Conservation (phyloP, 2,329 filamentous ascomycete genomes). For the Phyllosticta paracitricarpa region DNA sequence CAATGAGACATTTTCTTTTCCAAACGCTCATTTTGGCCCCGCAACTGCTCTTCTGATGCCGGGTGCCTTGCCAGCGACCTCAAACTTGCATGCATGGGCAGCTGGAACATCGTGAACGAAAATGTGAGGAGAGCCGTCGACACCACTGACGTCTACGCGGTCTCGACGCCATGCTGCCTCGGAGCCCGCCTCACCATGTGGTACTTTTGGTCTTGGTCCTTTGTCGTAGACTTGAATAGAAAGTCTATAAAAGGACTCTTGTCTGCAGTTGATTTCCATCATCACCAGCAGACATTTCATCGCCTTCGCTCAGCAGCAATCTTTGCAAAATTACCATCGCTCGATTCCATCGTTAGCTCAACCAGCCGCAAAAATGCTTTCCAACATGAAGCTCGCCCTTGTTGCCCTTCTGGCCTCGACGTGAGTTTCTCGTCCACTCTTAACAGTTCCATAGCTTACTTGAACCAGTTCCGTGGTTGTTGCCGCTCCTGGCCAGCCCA, state of each 20-base stretch:
- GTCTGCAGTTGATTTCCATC: conserved; percentile 10
- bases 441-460: not conserved
- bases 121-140: conserved; percentile 10
- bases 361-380: conserved; percentile 1
- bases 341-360: conserved; percentile 8
- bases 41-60: not conserved
- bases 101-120: conserved; percentile 1
- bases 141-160: conserved; percentile 7
- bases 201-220: not conserved
- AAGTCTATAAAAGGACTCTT: conserved; percentile 11
- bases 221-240: not conserved
- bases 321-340: conserved; percentile 12
- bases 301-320: conserved; percentile 7
- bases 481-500: not conserved
- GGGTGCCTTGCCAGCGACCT: conserved; percentile 1
- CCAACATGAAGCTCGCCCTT: conserved; percentile 8
- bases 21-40: not conserved
- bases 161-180: not conserved
- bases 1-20: not conserved
- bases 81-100: conserved; percentile 4
- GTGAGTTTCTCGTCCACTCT: not conserved
- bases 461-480: not conserved
- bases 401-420: conserved; percentile 7
- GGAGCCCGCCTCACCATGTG: not conserved
- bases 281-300: conserved; percentile 7